These are phyloP conservation scores for Exserohilum rostratum DNA, from an alignment of 2,329 filamentous ascomycete genomes.

Conservation along the genomic window DNA sequence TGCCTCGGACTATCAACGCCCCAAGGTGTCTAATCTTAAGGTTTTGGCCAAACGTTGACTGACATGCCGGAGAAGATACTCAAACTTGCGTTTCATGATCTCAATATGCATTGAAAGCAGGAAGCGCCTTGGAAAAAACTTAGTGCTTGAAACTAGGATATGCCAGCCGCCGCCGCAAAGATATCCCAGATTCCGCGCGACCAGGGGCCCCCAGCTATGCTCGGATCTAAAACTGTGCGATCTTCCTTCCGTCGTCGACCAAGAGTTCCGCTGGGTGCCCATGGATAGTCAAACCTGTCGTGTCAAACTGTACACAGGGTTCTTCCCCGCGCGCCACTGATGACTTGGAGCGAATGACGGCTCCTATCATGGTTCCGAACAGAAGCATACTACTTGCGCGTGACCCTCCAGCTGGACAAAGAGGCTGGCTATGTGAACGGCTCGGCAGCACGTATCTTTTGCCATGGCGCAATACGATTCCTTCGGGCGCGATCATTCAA, in stretches of 20 bases:
- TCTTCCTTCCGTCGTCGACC: neutral
- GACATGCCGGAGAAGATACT: slow-evolving; percentile 29
- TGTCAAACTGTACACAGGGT: slow-evolving; percentile 12
- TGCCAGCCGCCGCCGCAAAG: slow-evolving; percentile 3
- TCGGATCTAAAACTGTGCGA: slow-evolving; percentile 7
- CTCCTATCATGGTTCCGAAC: slow-evolving; percentile 6
- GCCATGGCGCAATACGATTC: neutral
- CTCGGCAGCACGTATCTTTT: neutral
- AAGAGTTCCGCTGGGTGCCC: slow-evolving; percentile 7
- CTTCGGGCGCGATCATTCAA: neutral
- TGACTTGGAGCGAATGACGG: neutral
- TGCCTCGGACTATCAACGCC: slow-evolving; percentile 12
- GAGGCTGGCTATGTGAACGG: neutral
- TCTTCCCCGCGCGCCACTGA: slow-evolving; percentile 5
- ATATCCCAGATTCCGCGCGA: neutral
- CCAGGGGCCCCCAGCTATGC: slow-evolving; percentile 5
- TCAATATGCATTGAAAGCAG: slow-evolving; percentile 15
- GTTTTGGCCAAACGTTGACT: slow-evolving; percentile 33
- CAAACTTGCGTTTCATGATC: slow-evolving; percentile 26
- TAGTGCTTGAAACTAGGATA: slow-evolving; percentile 1
- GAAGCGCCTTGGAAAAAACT: slow-evolving; percentile 4
- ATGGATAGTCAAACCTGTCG: slow-evolving; percentile 17
- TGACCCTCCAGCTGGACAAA: neutral
- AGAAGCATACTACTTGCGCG: slow-evolving; percentile 5
- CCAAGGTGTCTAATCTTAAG: slow-evolving; percentile 18